Base-by-base conservation (phyloP, 225 moss, liverwort and hornwort genomes). In the Climacium dendroides region DNA sequence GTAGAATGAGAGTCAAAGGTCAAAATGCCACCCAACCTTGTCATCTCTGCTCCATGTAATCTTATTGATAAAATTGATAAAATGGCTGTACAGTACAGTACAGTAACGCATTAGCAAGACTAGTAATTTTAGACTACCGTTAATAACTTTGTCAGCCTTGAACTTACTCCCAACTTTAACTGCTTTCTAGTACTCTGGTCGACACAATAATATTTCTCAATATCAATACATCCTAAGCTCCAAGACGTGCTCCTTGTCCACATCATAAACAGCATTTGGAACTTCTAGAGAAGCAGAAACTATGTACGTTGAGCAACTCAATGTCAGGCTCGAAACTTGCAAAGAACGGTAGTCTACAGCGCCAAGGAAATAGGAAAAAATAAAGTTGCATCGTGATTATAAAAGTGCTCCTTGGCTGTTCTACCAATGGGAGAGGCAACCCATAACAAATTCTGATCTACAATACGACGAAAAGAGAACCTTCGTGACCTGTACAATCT, bases 401-500 rank as follows among this genome's bases (percentile, higher is more conserved):
- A 85, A 76, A 48, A 90, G 86, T 71, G 70, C 86, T 74, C 86
- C 80, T 88, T 79, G 75, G 83, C 83, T 66, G 55, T 79, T 86
- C 85, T 52, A 88, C 79, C 83, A 84, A 84, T 81, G 43, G 47
- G 87, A 85, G 69, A 86, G 86, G 75, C 88, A 86, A 61, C 65
- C 65, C 82, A 80, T 43, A 48, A 85, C 74, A 90, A 88, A 78
- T 87, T 77, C 79, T 60, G 23, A 79, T 70, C 86, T 74, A 67
- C 17, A 85, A 73, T 79, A 85, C n/a, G 79, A 67, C 78, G 78
- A 54, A 79, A 87, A n/a, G 39, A 63, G 80, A 84, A 57, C 62
- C 65, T 75, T 59, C n/a, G 60, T 39, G 58, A 87, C 53, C 84
- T 92, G 82, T 90, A 90, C 88, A 87, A 85, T 64, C 88, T 88